Base-by-base conservation (phyloP, 441 rosid species). In the Manihot esculenta region DNA sequence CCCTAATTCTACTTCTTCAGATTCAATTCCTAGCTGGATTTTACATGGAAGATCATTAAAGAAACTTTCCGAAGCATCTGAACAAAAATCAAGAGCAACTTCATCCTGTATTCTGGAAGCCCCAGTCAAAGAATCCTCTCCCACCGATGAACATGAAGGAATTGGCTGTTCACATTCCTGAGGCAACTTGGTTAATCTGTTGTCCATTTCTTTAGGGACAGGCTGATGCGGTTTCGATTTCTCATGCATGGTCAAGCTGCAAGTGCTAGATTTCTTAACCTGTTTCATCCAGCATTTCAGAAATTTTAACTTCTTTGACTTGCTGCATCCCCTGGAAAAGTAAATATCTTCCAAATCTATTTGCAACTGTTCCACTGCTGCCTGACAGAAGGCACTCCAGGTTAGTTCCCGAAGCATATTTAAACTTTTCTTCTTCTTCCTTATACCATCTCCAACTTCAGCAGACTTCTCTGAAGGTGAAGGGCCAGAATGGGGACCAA, bases 231-330 rank as follows among this genome's bases (percentile, higher is more conserved):
- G 78, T 79, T 63, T 45, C 66, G 81, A 74, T 68, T 61, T 69
- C 53, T 75, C 80, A 45, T 68, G 75, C 26, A 65, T 51, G 50
- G 66, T 63, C 64, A 79, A 71, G 72, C 82, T 79, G 70, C 72
- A 73, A 58, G 69, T 69, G 68, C 69, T 71, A 69, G 84, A 74
- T 76, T 85, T 86, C 74, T 77, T 80, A 42, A 83, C 78, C 87
- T 92, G 97, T 74, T 88, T 91, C 85, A 88, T 83, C 98, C 98
- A 95, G 79, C 97, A 95, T 85, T 86, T 95, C 57, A 95, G 74
- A 85, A 95, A 95, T 76, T 84, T 89, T 73, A 80, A 75, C 69
- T 86, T 91, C 89, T 92, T 95, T 0, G 88, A 92, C 62, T 77
- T 82, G 68, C 73, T 70, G 74, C 71, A 76, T 70, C 69, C 83